Percentiles rank a stretch among this genome's conserved stretches.
These are phyloP conservation scores for Calonectria henricotiae DNA, from an alignment of 2,329 filamentous ascomycete species.

Conservation along the genomic window DNA sequence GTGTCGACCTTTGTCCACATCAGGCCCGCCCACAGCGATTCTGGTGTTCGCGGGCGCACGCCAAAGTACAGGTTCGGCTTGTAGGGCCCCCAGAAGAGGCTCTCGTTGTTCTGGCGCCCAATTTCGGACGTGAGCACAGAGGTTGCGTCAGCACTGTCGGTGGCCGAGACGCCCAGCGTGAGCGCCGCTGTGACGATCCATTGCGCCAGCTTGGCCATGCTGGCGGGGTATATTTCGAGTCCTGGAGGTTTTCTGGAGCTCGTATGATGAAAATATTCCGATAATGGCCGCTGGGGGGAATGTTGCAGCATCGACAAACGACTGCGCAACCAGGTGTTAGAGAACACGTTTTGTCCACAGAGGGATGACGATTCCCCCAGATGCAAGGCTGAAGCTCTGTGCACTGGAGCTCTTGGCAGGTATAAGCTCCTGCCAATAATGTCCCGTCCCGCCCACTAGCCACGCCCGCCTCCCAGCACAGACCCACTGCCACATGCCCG, in stretches of 20 bases:
- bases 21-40: slow-evolving; percentile 86
- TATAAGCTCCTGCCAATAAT: slow-evolving; percentile 50
- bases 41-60: slow-evolving; percentile 84
- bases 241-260: background rate
- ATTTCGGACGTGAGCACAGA: slow-evolving; percentile 66
- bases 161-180: slow-evolving; percentile 50
- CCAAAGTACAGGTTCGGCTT: slow-evolving; percentile 96
- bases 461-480: slow-evolving; percentile 40
- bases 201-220: slow-evolving; percentile 56
- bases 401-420: slow-evolving; percentile 24
- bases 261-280: background rate
- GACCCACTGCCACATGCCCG: slow-evolving; percentile 36
- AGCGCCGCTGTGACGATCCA: slow-evolving; percentile 54
- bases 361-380: slow-evolving; percentile 38
- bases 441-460: slow-evolving; percentile 35
- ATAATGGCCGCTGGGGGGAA: slow-evolving; percentile 10
- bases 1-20: slow-evolving; percentile 92
- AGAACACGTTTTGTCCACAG: slow-evolving; percentile 49
- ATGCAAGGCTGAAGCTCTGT: slow-evolving; percentile 50
- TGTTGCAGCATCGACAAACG: slow-evolving; percentile 33
- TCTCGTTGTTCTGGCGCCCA: slow-evolving; percentile 79
- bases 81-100: slow-evolving; percentile 96
- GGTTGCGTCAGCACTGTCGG: slow-evolving; percentile 51
- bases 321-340: slow-evolving; percentile 39
- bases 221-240: slow-evolving; percentile 16